These are phyloP conservation scores for Verbascum thapsus DNA, from an alignment of 257 asterid species.

Conservation along the genomic window DNA sequence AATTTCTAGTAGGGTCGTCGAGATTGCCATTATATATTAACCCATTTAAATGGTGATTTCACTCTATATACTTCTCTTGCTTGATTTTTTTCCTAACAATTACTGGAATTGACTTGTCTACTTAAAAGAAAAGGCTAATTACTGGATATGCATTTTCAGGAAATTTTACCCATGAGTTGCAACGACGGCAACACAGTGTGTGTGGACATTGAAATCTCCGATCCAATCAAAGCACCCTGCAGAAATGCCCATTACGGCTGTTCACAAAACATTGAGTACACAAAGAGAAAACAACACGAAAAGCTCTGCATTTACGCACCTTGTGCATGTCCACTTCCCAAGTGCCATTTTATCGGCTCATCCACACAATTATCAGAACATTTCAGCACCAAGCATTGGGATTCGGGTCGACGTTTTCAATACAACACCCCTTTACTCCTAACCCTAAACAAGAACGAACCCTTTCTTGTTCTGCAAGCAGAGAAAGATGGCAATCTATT, in stretches of 20 bases:
- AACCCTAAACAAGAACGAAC: conserved; percentile 68
- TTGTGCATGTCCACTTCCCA: conserved; percentile 77
- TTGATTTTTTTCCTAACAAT: no score
- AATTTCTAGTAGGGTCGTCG: no score
- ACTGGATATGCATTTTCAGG: no score
- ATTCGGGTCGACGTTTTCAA: conserved; percentile 79
- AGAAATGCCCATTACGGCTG: conserved; percentile 81
- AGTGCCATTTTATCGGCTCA: conserved; percentile 71
- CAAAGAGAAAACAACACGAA: conserved; percentile 66
- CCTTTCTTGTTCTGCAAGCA: conserved; percentile 75
- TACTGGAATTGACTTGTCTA: no score
- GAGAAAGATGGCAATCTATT: conserved; percentile 82
- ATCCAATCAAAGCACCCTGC: conserved; percentile 68
- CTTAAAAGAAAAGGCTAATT: no score
- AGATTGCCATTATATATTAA: no score
- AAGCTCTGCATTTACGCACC: conserved; percentile 65
- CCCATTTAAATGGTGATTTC: no score
- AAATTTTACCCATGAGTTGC: conserved; percentile 43
- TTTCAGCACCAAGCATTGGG: conserved; percentile 82
- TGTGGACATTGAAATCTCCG: conserved; percentile 58
- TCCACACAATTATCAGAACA: conserved; percentile 63
- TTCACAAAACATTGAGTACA: conserved; percentile 50
- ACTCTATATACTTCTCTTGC: no score
- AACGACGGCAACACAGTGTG: conserved; percentile 51
- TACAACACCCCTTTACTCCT: conserved; percentile 69